Percentiles rank a stretch among this genome's conserved stretches.
These are phyloP conservation scores for Cucurbitaria berberidis DNA, from an alignment of 2,329 filamentous ascomycete species.

Conservation along the genomic window DNA sequence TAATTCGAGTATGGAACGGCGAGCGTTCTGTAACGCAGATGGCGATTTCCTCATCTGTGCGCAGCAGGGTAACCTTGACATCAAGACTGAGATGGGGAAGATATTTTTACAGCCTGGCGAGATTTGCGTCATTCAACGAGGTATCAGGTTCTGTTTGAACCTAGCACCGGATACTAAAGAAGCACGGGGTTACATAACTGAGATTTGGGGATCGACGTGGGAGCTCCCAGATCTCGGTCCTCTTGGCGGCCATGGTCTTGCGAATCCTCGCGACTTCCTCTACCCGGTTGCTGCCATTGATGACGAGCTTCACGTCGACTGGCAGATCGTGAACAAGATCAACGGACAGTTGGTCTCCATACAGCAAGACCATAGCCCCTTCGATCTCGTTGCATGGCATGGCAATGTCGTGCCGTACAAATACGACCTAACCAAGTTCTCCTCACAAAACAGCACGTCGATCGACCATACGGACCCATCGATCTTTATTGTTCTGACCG, in stretches of 20 bases:
- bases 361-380: conserved; percentile 50
- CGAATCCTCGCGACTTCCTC: conserved; percentile 49
- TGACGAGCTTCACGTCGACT: conserved; percentile 43
- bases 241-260: conserved; percentile 49
- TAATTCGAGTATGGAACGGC: conserved; percentile 54
- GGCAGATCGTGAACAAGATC: conserved; percentile 46
- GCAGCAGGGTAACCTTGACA: conserved; percentile 47
- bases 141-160: conserved; percentile 47
- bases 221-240: conserved; percentile 50
- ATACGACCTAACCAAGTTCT: conserved; percentile 61
- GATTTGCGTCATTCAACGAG: conserved; percentile 51
- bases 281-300: conserved; percentile 49
- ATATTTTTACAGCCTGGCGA: conserved; percentile 49
- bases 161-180: conserved; percentile 41
- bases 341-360: conserved; percentile 43
- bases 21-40: conserved; percentile 55
- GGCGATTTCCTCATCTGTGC: conserved; percentile 48
- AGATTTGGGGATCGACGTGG: conserved; percentile 51
- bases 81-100: conserved; percentile 49
- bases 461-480: conserved; percentile 50
- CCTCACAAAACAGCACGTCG: conserved; percentile 47
- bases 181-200: conserved; percentile 49
- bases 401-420: conserved; percentile 58
- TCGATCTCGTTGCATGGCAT: conserved; percentile 53
- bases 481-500: conserved; percentile 48